These are phyloP conservation scores for Desmodesmus armatus DNA, from an alignment of 139 green algal genomes.

Conservation along the genomic window DNA sequence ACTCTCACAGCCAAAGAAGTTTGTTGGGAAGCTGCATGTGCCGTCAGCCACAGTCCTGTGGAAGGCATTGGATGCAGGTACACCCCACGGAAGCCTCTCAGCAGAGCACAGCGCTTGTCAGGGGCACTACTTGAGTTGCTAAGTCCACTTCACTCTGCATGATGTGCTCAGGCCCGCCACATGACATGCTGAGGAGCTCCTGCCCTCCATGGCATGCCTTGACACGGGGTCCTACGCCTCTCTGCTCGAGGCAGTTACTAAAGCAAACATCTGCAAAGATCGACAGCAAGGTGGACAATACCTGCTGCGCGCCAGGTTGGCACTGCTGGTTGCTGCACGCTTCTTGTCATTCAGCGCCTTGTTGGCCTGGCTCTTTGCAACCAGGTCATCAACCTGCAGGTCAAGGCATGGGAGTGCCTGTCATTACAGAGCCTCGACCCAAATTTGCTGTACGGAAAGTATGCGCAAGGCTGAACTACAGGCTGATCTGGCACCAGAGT, in stretches of 20 bases:
- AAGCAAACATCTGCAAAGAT: too few relatives aligned
- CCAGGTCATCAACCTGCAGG: conserved; percentile 54
- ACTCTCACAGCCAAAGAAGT: conserved; percentile 74
- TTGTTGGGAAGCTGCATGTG: conserved; percentile 77
- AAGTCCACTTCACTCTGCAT: not conserved
- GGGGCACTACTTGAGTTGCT: not conserved
- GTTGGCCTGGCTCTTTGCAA: conserved; percentile 65
- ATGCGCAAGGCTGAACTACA: too few relatives aligned
- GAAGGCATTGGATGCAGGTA: not conserved
- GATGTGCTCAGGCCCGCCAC: too few relatives aligned
- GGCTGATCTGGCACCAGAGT: too few relatives aligned
- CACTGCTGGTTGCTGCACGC: conserved; percentile 66
- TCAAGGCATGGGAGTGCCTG: not conserved
- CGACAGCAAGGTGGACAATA: too few relatives aligned
- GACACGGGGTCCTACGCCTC: too few relatives aligned
- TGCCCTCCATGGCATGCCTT: too few relatives aligned
- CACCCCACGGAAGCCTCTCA: not conserved
- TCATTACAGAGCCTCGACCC: not conserved
- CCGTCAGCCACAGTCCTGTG: conserved; percentile 67
- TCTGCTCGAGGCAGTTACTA: too few relatives aligned
- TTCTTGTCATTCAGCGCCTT: conserved; percentile 79
- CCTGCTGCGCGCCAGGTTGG: conserved; percentile 69
- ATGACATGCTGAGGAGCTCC: too few relatives aligned
- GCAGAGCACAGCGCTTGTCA: not conserved
- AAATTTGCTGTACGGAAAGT: not conserved